Evolutionary conservation across 805 yeast species (phyloP), one percentile per base, ranked within the genome.

Genomic region (Jamesozyma piceae): DNA sequence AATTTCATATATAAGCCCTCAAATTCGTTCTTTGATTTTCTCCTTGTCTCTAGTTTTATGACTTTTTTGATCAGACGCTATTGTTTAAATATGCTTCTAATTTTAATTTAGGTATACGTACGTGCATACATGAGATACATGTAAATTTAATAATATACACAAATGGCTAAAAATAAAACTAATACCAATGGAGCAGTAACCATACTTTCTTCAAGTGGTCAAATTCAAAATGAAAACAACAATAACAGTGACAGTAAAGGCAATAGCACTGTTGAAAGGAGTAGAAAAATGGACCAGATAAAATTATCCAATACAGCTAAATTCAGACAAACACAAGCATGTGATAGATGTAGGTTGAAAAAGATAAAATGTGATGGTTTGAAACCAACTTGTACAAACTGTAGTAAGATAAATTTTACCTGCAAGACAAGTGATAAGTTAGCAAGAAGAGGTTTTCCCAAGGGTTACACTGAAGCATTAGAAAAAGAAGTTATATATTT

Each of bases 371-470:
- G 66, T 46, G 90, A 83, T 51, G 92, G 92, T 1, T 73, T 74
- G 43, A 54, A 72, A 24, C 62, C 62, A 10, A 47, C 40, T 28
- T 83, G 94, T 57, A 68, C 77, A 30, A 80, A 80, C 53, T 83
- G 92, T 55, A 63, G 66, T 29, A 74, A 74, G 47, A 76, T 79
- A 35, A 81, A 80, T 0, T 79, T 78, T 52, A 77, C 73, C 36
- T 83, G 94, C 58, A 73, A 77, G 33, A 82, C 82, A 3, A 75
- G 82, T 43, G 90, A 82, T 62, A 81, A 80, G 55, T 62, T 83
- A 22, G 77, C 88, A 0, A 69, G 94, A 60, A 68, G 87, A 46
- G 84, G 89, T 1, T 81, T 82, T 47, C 90, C 92, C 2, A 79
- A 80, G 52, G 90, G 92, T 0, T 83, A 83, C 54, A 83, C 94